Base-by-base conservation (phyloP, 176 grass and related monocot species). In the Aegilops speltoides region DNA sequence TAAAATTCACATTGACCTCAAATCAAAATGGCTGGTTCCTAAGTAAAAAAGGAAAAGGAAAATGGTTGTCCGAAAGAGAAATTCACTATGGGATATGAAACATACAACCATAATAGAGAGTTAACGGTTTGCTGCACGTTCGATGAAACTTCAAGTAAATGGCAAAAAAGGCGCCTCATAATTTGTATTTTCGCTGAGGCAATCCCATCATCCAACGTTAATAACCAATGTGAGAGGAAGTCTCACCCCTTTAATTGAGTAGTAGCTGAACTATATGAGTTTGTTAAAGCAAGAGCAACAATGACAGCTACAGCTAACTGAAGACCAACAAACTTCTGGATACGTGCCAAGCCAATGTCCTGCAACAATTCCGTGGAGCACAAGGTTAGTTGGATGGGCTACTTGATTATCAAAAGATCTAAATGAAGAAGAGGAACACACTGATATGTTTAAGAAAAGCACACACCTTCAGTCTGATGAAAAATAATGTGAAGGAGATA, bases 401-500 rank as follows among this genome's bases (percentile, higher is more conserved):
- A 71, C 50, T 45, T 65, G 45, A 57, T 78, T 67, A 68, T 7
- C 48, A 32, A 46, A 40, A 41, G 41, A 32, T 45, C 23, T 29
- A 28, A 65, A 73, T 54, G 73, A 86, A 45, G 43, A 76, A 41
- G 8, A 86, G 31, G 60, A 76, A 41, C 2, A 5, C 2, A 0
- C 28, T n/a, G 7, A 73, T 62, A 54, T 34, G 10, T 76, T 48
- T 64, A 64, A 13, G 71, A 82, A 74, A 77, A 72, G 20, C 33
- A 31, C 84, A 25, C 70, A 98, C 96, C 96, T 95, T 98, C 40
- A 95, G 9, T 74, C 87, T 95, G 80, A 98, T 88, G 70, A 93
- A 91, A 78, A 98, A 89, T 62, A 98, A 86, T 8, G 81, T 86
- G 83, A 98, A 98, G 33, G 96, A 98, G 63, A 98, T 86, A 86